phyloP scores from a whole-genome alignment of 257 asterid genomes.

The Nicotiana undulata region DNA sequence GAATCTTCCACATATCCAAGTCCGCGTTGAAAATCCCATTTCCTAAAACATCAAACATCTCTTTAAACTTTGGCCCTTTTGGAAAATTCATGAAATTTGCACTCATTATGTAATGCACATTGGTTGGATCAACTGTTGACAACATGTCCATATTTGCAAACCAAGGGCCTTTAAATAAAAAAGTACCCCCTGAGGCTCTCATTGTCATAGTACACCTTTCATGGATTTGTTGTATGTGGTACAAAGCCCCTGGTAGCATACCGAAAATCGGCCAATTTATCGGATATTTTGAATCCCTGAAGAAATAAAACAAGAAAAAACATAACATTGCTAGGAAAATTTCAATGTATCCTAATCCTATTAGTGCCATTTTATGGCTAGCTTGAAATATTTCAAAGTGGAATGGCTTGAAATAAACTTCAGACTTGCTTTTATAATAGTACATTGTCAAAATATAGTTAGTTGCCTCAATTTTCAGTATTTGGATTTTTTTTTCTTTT shows the following conservation, averaged over 20 bases:
- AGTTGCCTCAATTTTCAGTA: neutral
- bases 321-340: conserved; percentile 13
- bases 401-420: neutral
- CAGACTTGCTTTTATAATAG: neutral
- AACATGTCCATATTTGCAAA: conserved; percentile 47
- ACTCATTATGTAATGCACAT: conserved; percentile 48
- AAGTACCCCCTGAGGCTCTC: conserved; percentile 25
- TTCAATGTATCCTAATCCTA: conserved; percentile 18
- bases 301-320: conserved; percentile 13
- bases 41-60: conserved; percentile 46
- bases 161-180: conserved; percentile 38
- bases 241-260: conserved; percentile 28
- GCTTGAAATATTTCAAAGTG: neutral
- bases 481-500: neutral
- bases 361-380: conserved; percentile 12
- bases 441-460: neutral
- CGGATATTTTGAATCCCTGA: conserved; percentile 10
- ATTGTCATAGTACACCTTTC: conserved; percentile 18
- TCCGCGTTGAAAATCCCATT: conserved; percentile 58
- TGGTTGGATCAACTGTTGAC: conserved; percentile 37
- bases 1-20: conserved; percentile 36
- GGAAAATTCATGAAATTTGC: conserved; percentile 40
- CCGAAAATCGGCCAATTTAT: conserved; percentile 45
- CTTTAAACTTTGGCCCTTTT: conserved; percentile 42
- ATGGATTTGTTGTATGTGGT: conserved; percentile 29